Evolutionary conservation across 2,329 filamentous ascomycete genomes (phyloP).

Genomic region (Epichloe elymi): DNA sequence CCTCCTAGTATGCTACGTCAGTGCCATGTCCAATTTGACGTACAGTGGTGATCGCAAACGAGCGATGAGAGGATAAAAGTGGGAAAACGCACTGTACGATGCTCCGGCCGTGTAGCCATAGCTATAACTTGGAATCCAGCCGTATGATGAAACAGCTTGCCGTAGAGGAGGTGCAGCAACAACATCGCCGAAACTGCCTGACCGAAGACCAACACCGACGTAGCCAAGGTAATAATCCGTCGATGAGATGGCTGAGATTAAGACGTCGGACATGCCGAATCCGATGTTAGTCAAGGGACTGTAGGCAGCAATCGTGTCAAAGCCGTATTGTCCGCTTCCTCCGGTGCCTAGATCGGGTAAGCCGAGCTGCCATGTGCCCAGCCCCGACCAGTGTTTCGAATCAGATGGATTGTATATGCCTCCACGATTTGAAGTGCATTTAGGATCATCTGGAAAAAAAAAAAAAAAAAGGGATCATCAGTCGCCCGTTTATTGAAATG

Average conservation of each 20-base stretch:
- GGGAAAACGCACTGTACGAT: conserved; percentile 45
- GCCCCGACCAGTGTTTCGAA: conserved; percentile 44
- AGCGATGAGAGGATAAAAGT: neutral
- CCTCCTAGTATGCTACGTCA: conserved; percentile 13
- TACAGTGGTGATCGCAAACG: neutral
- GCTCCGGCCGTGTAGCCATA: conserved; percentile 67
- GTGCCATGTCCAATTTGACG: neutral
- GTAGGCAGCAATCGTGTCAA: conserved; percentile 33
- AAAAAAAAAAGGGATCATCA: conserved; percentile 5
- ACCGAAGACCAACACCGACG: conserved; percentile 42
- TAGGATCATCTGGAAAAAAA: conserved; percentile 25
- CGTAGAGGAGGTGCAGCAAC: conserved; percentile 38
- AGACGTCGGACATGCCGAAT: conserved; percentile 29
- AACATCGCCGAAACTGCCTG: conserved; percentile 36
- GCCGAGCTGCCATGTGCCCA: conserved; percentile 48
- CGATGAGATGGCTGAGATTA: conserved; percentile 40
- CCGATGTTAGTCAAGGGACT: conserved; percentile 24
- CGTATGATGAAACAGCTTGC: conserved; percentile 44
- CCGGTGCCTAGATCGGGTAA: conserved; percentile 42
- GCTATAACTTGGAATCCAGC: conserved; percentile 55
- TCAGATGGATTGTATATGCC: conserved; percentile 38
- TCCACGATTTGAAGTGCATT: conserved; percentile 45
- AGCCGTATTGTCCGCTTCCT: conserved; percentile 53
- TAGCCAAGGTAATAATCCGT: conserved; percentile 41
- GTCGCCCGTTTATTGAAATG: neutral